Percentiles rank a stretch among this genome's conserved stretches.
Conservation (phyloP, 495 filamentous ascomycete genomes). For the Glonium stellatum region DNA sequence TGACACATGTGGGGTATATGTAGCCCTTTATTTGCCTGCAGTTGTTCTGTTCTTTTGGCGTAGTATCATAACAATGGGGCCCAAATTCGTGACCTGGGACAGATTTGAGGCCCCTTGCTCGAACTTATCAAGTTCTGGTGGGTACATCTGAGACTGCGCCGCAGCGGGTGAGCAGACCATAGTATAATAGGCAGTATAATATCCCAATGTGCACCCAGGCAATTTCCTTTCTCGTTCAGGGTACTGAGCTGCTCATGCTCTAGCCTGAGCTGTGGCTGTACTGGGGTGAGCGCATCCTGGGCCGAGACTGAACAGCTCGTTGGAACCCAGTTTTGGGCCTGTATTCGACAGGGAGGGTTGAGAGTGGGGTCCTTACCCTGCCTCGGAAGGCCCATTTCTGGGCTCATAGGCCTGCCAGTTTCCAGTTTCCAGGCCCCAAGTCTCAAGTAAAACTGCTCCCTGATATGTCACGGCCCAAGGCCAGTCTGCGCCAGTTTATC, state of each 20-base stretch:
- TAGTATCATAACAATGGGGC: background rate
- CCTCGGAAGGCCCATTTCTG: conserved; percentile 2
- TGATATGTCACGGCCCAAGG: conserved; percentile 1
- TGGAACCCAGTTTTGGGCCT: conserved; percentile 3
- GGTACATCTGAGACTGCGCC: background rate
- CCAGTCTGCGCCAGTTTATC: background rate
- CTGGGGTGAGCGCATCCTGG: conserved; percentile 2
- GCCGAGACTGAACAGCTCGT: background rate
- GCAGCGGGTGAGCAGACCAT: background rate
- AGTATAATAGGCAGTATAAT: background rate
- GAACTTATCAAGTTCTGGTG: background rate
- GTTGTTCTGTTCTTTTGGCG: no score
- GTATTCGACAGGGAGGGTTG: background rate
- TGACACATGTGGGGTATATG: no score
- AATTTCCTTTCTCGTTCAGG: background rate
- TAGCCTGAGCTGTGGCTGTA: conserved; percentile 2
- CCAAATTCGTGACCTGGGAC: background rate
- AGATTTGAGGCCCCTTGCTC: background rate
- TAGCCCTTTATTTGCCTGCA: no score
- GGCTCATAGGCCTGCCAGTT: background rate
- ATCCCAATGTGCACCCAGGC: background rate
- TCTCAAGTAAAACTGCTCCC: background rate
- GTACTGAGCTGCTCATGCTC: conserved; percentile 1
- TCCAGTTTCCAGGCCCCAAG: background rate
- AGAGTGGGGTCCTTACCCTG: background rate